Percentiles rank a stretch among this genome's conserved stretches.
Conservation (phyloP, 2,329 filamentous ascomycete genomes). For the Fusarium chaquense region DNA sequence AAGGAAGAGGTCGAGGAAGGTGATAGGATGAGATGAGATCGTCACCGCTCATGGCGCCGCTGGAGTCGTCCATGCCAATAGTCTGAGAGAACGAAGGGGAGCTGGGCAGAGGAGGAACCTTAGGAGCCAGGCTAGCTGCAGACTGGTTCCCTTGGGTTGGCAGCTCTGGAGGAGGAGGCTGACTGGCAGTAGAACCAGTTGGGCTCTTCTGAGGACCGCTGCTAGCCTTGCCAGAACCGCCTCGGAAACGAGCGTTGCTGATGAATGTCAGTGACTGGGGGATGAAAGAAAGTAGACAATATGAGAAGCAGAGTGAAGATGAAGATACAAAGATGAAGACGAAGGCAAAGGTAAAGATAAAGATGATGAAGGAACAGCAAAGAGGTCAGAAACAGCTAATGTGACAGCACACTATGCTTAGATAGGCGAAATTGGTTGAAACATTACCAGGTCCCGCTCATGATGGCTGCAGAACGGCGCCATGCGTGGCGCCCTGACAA, state of each 20-base stretch:
- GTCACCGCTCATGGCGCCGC: conserved; percentile 62
- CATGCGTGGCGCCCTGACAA: conserved; percentile 29
- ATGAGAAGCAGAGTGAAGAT: not conserved
- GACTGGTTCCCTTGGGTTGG: conserved; percentile 63
- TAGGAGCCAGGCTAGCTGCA: conserved; percentile 65
- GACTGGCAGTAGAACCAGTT: conserved; percentile 60
- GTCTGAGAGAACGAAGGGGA: conserved; percentile 74
- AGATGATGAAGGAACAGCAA: conserved; percentile 20
- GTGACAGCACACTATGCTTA: conserved; percentile 43
- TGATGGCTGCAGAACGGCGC: conserved; percentile 32
- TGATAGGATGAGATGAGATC: conserved; percentile 71
- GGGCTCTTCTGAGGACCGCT: conserved; percentile 66
- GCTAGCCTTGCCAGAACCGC: conserved; percentile 64
- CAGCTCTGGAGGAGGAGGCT: conserved; percentile 61
- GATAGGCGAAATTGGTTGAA: conserved; percentile 37
- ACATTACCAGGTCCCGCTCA: conserved; percentile 31
- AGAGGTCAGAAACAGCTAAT: conserved; percentile 18
- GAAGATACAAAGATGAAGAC: not conserved
- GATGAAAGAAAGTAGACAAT: not conserved
- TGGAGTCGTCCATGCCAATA: conserved; percentile 75
- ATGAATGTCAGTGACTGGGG: conserved; percentile 45
- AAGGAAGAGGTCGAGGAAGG: conserved; percentile 73
- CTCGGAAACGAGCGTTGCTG: conserved; percentile 70
- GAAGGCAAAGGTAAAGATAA: not conserved
- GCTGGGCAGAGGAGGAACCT: conserved; percentile 71